Conservation (phyloP, 176 grass and related monocot species). For the Areca catechu region DNA sequence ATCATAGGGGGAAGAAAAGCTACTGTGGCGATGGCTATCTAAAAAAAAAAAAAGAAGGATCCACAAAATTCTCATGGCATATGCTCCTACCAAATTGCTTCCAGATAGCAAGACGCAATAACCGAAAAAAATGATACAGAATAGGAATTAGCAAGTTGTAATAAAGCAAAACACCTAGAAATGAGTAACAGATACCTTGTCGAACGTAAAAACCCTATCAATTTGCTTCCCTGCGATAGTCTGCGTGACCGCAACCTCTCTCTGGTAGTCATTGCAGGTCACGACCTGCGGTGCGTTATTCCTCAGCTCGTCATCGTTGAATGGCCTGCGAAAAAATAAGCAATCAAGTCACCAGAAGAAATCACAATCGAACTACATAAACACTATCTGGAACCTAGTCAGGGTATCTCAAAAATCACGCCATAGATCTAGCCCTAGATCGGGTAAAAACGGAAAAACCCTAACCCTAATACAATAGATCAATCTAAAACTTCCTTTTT, state of each 20-base stretch:
- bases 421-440: background rate
- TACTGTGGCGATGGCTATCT: too few relatives aligned
- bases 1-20: too few relatives aligned
- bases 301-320: slow-evolving; percentile 70
- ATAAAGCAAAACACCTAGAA: too few relatives aligned
- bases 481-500: too few relatives aligned
- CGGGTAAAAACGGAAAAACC: background rate
- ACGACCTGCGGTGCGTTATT: slow-evolving; percentile 90
- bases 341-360: background rate
- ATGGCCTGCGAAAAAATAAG: slow-evolving; percentile 40
- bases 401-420: background rate
- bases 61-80: too few relatives aligned
- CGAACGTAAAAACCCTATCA: slow-evolving; percentile 88
- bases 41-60: too few relatives aligned
- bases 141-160: too few relatives aligned
- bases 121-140: too few relatives aligned
- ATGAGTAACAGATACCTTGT: slow-evolving; percentile 44
- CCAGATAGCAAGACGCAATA: too few relatives aligned
- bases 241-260: slow-evolving; percentile 86
- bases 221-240: slow-evolving; percentile 77
- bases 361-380: background rate
- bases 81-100: too few relatives aligned
- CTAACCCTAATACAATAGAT: background rate
- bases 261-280: slow-evolving; percentile 88
- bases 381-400: background rate